Evolutionary conservation across 2,329 filamentous ascomycete genomes (phyloP), one percentile per base, ranked within the genome.

Genomic region (Sodiomyces alkalinus): DNA sequence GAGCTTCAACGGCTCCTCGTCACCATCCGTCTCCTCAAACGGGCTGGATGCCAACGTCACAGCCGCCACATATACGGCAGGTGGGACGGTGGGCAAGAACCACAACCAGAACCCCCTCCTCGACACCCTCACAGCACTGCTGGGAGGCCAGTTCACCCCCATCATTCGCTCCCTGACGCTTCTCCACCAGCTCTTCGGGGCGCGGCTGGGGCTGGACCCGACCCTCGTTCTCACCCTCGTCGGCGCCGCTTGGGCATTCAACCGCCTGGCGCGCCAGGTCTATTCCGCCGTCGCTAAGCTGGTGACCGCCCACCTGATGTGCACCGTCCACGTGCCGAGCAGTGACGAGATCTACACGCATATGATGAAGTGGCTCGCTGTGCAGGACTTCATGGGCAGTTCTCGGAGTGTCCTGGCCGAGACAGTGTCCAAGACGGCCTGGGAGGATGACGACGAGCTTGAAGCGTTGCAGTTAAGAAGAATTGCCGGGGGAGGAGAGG

Each of bases 331-430:
- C 28, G 54, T 77, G 26, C 56, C 51, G 32, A 63, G 61, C 33
- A 56, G 56, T 23, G 71, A 77, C 39, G 60, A 67, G 30, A 70
- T 74, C 17, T 73, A 72, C 40, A 28, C 44, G 3, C 64, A 74
- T 29, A 40, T 76, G 27, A 70, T 74, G 54, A 58, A 62, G 29
- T 76, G 64, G 54, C 55, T 74, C 6, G 62, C 64, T 0, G 45
- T 57, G 22, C 63, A 73, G 41, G 60, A 62, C 7, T 54, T 51
- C 14, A 59, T 68, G 34, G 53, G 53, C 18, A 59, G 59, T 26
- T 68, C 65, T 20, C 58, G 64, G 10, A 57, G 56, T 5, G 48
- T 74, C 11, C 63, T 60, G 35, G 69, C 67, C 6, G 64, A 73
- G 42, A 73, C 68, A 1, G 55, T 58, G 3, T 58, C 56, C 28